Base-by-base conservation (phyloP, 1,284 basidiomycete species). In the Apiotrichum domesticum region DNA sequence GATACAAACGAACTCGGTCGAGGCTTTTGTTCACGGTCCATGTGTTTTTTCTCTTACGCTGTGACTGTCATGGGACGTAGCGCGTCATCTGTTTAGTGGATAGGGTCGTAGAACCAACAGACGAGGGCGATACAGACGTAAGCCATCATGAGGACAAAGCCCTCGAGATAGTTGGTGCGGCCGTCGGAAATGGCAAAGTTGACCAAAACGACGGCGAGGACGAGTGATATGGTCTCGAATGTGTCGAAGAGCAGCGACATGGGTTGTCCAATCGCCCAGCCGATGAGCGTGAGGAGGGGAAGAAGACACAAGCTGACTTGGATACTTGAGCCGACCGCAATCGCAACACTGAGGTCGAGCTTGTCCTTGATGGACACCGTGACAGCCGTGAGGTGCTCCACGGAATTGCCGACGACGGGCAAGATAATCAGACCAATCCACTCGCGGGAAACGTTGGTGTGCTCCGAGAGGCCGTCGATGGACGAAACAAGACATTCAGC, bases 311-410 rank as follows among this genome's bases (percentile, higher is more conserved):
- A 80, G 0, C 89, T 86, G 56, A 90, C 90, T 85, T 96, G 92
- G 61, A 95, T 89, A 63, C 86, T 88, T 4, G 88, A 90, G n/a
- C 90, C 90, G 40, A 92, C 87, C 6, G 92, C 90, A 52, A 93
- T 89, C 52, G 85, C 84, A 55, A 91, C 78, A 66, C 72, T 71
- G n/a, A 80, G 65, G 61, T 79, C 78, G 51, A 80, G 68, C 59
- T 80, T 79, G 64, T 79, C 79, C 76, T 92, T 90, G 62, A 90
- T 84, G 0, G 90, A 90, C 6, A 92, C 89, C 3, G 86, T 88
- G 58, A 94, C 87, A 29, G 90, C 89, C 3, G 90, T 92, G 51
- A 86, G 85, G 70, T 92, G 90, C 72, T 95, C 91, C 80, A 89
- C 87, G 10, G 88, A 86, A 64, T 91, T 93, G 46, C 88, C 88